Evolutionary conservation across 345 rosid species (phyloP).

Genomic region (Chamaenerion angustifolium): DNA sequence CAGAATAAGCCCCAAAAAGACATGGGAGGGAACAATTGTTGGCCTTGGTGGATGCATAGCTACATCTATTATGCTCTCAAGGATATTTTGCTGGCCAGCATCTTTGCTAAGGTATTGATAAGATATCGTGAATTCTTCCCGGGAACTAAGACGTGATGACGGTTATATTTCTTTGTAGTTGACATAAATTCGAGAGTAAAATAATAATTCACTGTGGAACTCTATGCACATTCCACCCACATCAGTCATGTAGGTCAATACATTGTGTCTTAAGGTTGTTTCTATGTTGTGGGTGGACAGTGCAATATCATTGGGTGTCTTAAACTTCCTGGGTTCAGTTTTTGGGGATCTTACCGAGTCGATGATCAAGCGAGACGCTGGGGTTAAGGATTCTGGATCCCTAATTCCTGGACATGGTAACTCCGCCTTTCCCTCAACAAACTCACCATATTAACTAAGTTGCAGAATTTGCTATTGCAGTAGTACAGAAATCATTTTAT

Average conservation of each 20-base stretch:
- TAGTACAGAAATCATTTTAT: too few species aligned
- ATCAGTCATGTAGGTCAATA: too few species aligned
- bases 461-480: too few species aligned
- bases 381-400: slow-evolving; percentile 88
- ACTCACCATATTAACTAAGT: not conserved
- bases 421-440: slow-evolving; percentile 1
- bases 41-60: slow-evolving; percentile 83
- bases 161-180: too few species aligned
- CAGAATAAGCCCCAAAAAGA: slow-evolving; percentile 78
- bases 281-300: slow-evolving; percentile 22
- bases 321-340: slow-evolving; percentile 75
- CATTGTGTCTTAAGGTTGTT: slow-evolving; percentile 5
- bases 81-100: slow-evolving; percentile 59
- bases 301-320: slow-evolving; percentile 61
- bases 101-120: slow-evolving; percentile 52
- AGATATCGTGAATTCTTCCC: not conserved
- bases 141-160: too few species aligned
- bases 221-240: too few species aligned
- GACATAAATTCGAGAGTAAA: too few species aligned
- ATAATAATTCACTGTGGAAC: too few species aligned
- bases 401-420: slow-evolving; percentile 91
- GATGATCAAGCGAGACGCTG: slow-evolving; percentile 93
- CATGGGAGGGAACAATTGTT: slow-evolving; percentile 82
- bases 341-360: slow-evolving; percentile 93
- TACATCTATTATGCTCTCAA: slow-evolving; percentile 41